phyloP scores from a whole-genome alignment of 257 asterid species.

The Schizonepeta tenuifolia region DNA sequence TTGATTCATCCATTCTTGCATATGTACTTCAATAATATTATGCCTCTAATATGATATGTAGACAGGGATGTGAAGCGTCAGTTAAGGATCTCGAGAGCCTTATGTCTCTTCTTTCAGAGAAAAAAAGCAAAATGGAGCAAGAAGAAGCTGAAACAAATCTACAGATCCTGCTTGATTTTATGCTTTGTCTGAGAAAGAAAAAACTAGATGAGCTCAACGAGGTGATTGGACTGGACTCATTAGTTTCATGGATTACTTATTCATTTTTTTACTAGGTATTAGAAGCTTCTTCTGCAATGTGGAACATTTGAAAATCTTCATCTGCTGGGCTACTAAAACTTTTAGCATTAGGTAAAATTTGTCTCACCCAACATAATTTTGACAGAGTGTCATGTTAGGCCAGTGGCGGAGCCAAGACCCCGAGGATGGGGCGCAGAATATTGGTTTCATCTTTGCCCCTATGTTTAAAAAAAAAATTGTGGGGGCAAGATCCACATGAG shows the following conservation, averaged over 20 bases:
- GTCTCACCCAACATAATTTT: conserved; percentile 5
- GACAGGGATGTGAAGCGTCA: conserved; percentile 93
- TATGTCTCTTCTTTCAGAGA: conserved; percentile 73
- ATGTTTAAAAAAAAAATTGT: too few relatives aligned
- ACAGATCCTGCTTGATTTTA: conserved; percentile 76
- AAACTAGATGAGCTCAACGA: conserved; percentile 84
- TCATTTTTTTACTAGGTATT: conserved; percentile 12
- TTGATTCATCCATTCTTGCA: conserved; percentile 23
- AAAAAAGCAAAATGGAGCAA: conserved; percentile 90
- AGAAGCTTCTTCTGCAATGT: conserved; percentile 16
- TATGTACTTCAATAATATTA: conserved; percentile 30
- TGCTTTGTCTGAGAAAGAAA: conserved; percentile 70
- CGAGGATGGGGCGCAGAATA: too few relatives aligned
- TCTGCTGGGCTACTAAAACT: conserved; percentile 1
- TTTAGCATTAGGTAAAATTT: not conserved
- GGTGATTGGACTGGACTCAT: conserved; percentile 58
- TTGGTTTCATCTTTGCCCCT: too few relatives aligned
- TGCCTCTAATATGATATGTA: conserved; percentile 48
- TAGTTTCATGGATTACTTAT: conserved; percentile 5
- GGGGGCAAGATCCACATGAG: too few relatives aligned
- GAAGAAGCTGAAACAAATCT: conserved; percentile 92
- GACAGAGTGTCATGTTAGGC: not conserved
- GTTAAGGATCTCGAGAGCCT: conserved; percentile 79
- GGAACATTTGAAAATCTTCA: not conserved
- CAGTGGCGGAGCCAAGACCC: too few relatives aligned